phyloP scores from a whole-genome alignment of 2,329 filamentous ascomycete species.

The Diaporthe citriasiana region DNA sequence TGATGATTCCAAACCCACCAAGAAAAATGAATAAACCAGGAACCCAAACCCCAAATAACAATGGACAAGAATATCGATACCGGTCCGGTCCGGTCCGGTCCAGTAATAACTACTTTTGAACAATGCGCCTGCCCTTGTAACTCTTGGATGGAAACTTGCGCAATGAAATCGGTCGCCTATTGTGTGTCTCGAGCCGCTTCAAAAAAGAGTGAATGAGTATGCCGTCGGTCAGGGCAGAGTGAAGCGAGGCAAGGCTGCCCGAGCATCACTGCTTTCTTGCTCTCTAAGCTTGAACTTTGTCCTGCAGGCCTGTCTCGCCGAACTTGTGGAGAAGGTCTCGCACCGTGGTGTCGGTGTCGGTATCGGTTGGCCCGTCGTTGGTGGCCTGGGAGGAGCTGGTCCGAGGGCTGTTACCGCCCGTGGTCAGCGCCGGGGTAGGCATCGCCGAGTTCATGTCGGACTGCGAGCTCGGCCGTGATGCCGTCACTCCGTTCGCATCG shows the following conservation, averaged over 20 bases:
- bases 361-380: slow-evolving; percentile 66
- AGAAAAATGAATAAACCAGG: neutral
- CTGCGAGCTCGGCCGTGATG: slow-evolving; percentile 56
- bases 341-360: slow-evolving; percentile 3
- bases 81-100: slow-evolving; percentile 11
- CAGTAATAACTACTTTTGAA: slow-evolving; percentile 18
- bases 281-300: neutral
- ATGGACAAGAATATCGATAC: slow-evolving; percentile 29
- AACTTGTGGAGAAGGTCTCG: slow-evolving; percentile 32
- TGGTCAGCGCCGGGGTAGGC: slow-evolving; percentile 77
- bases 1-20: slow-evolving; percentile 16
- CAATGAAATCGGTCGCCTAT: neutral
- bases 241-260: neutral
- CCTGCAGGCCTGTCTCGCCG: neutral
- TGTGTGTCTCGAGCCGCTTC: neutral
- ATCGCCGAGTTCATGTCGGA: slow-evolving; percentile 66
- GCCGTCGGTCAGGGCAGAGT: neutral
- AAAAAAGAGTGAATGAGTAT: neutral
- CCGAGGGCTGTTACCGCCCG: slow-evolving; percentile 77
- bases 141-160: neutral
- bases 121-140: slow-evolving; percentile 21
- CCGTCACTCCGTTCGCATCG: slow-evolving; percentile 45
- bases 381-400: slow-evolving; percentile 76
- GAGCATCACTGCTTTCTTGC: neutral
- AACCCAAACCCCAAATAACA: neutral